Base-by-base conservation (phyloP, 129 eudicot species). In the Artemisia argyi region DNA sequence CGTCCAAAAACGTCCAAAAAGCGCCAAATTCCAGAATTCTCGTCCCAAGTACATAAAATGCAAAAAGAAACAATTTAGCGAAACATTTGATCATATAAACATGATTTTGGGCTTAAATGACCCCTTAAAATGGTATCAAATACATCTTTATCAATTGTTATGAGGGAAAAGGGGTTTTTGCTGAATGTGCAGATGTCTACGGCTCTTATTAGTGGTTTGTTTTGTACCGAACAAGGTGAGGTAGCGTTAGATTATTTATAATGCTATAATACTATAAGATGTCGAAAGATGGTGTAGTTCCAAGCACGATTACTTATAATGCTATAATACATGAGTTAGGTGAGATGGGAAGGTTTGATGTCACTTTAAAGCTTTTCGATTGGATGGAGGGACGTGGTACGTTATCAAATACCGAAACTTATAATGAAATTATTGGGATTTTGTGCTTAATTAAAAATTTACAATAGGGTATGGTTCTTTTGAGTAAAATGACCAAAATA, bases 181-280 rank as follows among this genome's bases (percentile, higher is more conserved):
- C n/a, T n/a, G n/a, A n/a, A n/a, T n/a, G n/a, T n/a, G 72, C 94
- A 86, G 65, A 84, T 85, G 51, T 89, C 89, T 71, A 81, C 97
- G 0, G 88, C 94, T 76, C 81, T 92, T 44, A 92, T 92, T 19
- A 85, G 96, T 76, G 97, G 97, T 50, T 62, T 86, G 85, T 85
- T 89, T 26, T 81, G 77, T 64, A 66, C 87, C 0, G 70, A 82
- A 53, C 79, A 78, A 48, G 67, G 78, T 46, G 83, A 86, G 68
- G 71, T 92, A 61, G 94, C 97, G 58, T n/a, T 77, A 49, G 97
- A 96, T n/a, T n/a, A n/a, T n/a, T n/a, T n/a, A n/a, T n/a, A n/a
- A n/a, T n/a, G n/a, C n/a, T n/a, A 28, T 85, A 85, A 69, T 92
- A 84, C 82, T 87, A 86, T 77, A 87, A 82, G 85, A 89, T 92